phyloP scores from a whole-genome alignment of 495 filamentous ascomycete genomes.

The Aspergillus avenaceus region DNA sequence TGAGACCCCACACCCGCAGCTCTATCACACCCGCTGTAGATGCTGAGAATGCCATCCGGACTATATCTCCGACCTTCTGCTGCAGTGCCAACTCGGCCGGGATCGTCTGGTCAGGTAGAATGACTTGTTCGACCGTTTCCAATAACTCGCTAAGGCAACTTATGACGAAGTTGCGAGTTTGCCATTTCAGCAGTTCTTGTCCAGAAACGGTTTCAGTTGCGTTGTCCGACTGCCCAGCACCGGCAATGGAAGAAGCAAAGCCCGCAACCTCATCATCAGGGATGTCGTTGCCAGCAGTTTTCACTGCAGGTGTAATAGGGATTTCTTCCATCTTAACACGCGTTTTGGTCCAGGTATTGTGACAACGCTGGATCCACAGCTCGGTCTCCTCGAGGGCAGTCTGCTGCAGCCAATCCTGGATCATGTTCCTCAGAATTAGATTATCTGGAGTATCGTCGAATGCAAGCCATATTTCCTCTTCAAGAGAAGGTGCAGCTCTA shows the following conservation, averaged over 20 bases:
- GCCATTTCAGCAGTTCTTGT: conserved; percentile 91
- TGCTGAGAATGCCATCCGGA: conserved; percentile 94
- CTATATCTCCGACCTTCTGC: conserved; percentile 83
- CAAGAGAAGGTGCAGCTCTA: conserved; percentile 66
- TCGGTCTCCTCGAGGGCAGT: conserved; percentile 72
- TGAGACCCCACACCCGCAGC: conserved; percentile 80
- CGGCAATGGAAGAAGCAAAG: conserved; percentile 70
- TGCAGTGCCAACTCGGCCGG: conserved; percentile 72
- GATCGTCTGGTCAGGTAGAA: conserved; percentile 63
- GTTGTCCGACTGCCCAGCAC: conserved; percentile 59
- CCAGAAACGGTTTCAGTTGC: conserved; percentile 56
- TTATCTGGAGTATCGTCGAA: conserved; percentile 74
- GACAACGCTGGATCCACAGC: conserved; percentile 82
- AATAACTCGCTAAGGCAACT: conserved; percentile 85
- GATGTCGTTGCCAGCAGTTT: conserved; percentile 62
- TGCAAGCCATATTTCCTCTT: conserved; percentile 88
- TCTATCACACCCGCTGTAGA: conserved; percentile 91
- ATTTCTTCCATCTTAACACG: conserved; percentile 54
- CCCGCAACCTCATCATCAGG: conserved; percentile 96
- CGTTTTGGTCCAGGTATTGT: conserved; percentile 84
- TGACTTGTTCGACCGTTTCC: conserved; percentile 66
- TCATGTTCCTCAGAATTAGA: conserved; percentile 71
- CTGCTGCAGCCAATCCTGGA: conserved; percentile 88
- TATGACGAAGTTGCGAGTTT: conserved; percentile 93
- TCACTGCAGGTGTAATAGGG: conserved; percentile 41